Evolutionary conservation across 1,139 yeast species (phyloP).

Genomic region (Yamadazyma kanchanaburiensis): DNA sequence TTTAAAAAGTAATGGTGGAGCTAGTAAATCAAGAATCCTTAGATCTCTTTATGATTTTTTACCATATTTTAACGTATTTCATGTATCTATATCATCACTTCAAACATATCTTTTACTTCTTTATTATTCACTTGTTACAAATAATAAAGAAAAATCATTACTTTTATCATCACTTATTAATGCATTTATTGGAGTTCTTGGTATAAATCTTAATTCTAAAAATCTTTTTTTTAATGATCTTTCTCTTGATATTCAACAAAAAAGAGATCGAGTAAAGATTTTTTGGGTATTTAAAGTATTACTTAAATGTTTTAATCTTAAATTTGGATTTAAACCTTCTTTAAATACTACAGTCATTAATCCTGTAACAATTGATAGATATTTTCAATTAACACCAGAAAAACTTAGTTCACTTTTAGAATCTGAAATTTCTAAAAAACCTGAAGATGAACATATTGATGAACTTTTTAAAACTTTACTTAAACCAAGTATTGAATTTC

Average conservation of each 20-base stretch:
- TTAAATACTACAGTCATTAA: slow-evolving; percentile 47
- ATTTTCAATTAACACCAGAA: slow-evolving; percentile 47
- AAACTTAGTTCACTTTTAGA: slow-evolving; percentile 34
- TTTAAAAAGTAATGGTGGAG: slow-evolving; percentile 13
- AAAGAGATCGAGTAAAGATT: slow-evolving; percentile 52
- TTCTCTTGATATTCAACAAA: slow-evolving; percentile 32
- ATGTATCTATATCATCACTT: slow-evolving; percentile 38
- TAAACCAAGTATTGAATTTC: slow-evolving; percentile 44
- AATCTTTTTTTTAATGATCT: slow-evolving; percentile 47
- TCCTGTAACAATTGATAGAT: slow-evolving; percentile 48
- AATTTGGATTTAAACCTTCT: slow-evolving; percentile 49
- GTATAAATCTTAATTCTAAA: slow-evolving; percentile 45
- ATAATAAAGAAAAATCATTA: slow-evolving; percentile 46
- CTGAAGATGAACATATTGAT: slow-evolving; percentile 20
- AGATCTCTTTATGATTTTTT: slow-evolving; percentile 43
- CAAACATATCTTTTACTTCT: slow-evolving; percentile 43
- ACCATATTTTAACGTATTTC: slow-evolving; percentile 45
- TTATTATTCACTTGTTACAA: slow-evolving; percentile 42
- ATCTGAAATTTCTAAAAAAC: slow-evolving; percentile 2
- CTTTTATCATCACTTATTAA: slow-evolving; percentile 41
- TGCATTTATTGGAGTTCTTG: slow-evolving; percentile 46
- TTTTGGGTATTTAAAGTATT: slow-evolving; percentile 61
- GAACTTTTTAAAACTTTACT: slow-evolving; percentile 36
- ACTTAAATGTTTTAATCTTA: slow-evolving; percentile 47
- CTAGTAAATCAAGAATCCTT: slow-evolving; percentile 18